Evolutionary conservation across 805 yeast genomes (phyloP).

Genomic region (Saccharomycopsis sp.): DNA sequence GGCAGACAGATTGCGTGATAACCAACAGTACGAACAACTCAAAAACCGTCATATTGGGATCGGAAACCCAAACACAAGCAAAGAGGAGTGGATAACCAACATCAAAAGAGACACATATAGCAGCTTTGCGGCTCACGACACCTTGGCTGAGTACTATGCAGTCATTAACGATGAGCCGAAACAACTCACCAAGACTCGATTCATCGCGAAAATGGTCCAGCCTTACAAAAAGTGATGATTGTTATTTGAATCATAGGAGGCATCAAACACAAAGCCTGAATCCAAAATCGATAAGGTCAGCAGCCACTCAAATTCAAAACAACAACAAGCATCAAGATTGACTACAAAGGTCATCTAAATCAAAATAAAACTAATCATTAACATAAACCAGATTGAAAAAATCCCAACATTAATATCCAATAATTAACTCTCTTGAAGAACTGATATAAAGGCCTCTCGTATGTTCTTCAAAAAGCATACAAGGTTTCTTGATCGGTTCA

Average conservation of each 20-base stretch:
- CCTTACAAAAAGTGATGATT: constrained; percentile 22
- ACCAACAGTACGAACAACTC: constrained; percentile 47
- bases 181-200: constrained; percentile 26
- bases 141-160: constrained; percentile 46
- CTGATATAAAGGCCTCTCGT: constrained; percentile 6
- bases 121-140: constrained; percentile 52
- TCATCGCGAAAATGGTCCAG: constrained; percentile 36
- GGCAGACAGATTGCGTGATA: constrained; percentile 64
- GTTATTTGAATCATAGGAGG: no score
- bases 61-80: constrained; percentile 66
- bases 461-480: constrained; percentile 15
- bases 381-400: no score
- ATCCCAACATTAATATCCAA: no score
- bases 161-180: constrained; percentile 44
- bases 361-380: no score
- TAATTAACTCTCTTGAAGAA: background rate
- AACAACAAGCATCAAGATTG: no score
- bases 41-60: constrained; percentile 65
- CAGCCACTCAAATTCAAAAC: no score
- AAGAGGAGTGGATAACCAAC: constrained; percentile 63
- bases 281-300: no score
- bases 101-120: constrained; percentile 62
- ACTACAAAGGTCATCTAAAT: no score
- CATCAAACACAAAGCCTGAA: no score
- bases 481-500: constrained; percentile 14